These are phyloP conservation scores for Elsinoe fawcettii DNA, from an alignment of 2,329 filamentous ascomycete species.

Conservation along the genomic window DNA sequence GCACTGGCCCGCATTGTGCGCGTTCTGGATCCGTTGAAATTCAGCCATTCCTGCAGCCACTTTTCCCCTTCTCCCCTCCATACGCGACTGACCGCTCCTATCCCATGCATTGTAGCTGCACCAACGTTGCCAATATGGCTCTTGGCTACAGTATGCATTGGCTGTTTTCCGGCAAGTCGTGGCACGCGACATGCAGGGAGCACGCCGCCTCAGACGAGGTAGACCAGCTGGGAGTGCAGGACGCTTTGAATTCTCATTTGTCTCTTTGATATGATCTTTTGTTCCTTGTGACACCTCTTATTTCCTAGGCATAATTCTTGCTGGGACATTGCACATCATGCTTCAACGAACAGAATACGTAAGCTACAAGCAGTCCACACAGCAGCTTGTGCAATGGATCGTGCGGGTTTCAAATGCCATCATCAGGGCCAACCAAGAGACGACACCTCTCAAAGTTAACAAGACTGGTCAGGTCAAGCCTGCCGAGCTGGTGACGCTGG, in stretches of 20 bases:
- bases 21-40: neutral
- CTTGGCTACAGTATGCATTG: neutral
- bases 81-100: neutral
- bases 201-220: neutral
- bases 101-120: neutral
- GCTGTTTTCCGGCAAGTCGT: neutral
- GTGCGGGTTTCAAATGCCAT: neutral
- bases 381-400: neutral
- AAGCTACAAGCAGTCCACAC: neutral
- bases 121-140: neutral
- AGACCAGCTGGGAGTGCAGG: neutral
- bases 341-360: neutral
- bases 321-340: neutral
- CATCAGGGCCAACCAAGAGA: neutral
- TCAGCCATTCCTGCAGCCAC: neutral
- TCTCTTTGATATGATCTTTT: too few relatives aligned
- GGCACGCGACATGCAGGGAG: neutral
- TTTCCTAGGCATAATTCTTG: neutral
- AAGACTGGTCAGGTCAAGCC: neutral
- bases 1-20: neutral
- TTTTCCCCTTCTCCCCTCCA: neutral
- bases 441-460: neutral
- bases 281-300: neutral
- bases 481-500: neutral
- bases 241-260: too few relatives aligned